phyloP scores from a whole-genome alignment of 2,329 filamentous ascomycete genomes.

The Septoria petroselini region DNA sequence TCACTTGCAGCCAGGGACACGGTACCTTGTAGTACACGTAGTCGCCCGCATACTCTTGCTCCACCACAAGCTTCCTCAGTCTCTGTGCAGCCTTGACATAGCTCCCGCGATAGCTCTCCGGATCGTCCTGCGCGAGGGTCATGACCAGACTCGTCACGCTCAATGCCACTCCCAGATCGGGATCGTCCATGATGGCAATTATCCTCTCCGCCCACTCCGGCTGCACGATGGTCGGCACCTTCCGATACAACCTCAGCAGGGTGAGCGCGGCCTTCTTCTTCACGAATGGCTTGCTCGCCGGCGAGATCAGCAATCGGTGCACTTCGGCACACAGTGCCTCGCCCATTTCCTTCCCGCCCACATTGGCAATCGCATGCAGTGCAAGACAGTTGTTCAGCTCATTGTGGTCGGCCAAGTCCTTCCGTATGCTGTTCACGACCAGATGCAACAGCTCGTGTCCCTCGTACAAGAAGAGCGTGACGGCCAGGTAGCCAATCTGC shows the following conservation, averaged over 20 bases:
- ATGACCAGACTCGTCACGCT: constrained; percentile 96
- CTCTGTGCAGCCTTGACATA: constrained; percentile 91
- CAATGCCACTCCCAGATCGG: constrained; percentile 87
- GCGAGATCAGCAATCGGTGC: constrained; percentile 88
- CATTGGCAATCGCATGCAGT: constrained; percentile 95
- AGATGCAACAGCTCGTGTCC: constrained; percentile 93
- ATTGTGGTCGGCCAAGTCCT: constrained; percentile 90
- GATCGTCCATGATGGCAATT: constrained; percentile 97
- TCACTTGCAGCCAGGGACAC: constrained; percentile 97
- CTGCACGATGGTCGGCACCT: constrained; percentile 89
- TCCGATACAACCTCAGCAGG: constrained; percentile 87
- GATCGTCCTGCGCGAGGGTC: constrained; percentile 87
- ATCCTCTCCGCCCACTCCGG: constrained; percentile 97
- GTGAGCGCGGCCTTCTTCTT: constrained; percentile 99
- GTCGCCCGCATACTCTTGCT: constrained; percentile 82
- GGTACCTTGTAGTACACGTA: constrained; percentile 99
- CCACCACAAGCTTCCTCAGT: constrained; percentile 84
- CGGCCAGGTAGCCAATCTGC: constrained; percentile 96
- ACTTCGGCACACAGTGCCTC: constrained; percentile 90
- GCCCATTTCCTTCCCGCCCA: constrained; percentile 94
- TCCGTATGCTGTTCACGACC: constrained; percentile 97
- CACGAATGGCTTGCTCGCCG: constrained; percentile 92
- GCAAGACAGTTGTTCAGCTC: constrained; percentile 97
- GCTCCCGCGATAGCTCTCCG: constrained; percentile 89
- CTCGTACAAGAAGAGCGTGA: constrained; percentile 95